A percentile compares a stretch with the other conserved stretches of the same genome.
phyloP scores from a whole-genome alignment of 2,329 filamentous ascomycete genomes.

The Pseudovirgaria hyperparasitica region DNA sequence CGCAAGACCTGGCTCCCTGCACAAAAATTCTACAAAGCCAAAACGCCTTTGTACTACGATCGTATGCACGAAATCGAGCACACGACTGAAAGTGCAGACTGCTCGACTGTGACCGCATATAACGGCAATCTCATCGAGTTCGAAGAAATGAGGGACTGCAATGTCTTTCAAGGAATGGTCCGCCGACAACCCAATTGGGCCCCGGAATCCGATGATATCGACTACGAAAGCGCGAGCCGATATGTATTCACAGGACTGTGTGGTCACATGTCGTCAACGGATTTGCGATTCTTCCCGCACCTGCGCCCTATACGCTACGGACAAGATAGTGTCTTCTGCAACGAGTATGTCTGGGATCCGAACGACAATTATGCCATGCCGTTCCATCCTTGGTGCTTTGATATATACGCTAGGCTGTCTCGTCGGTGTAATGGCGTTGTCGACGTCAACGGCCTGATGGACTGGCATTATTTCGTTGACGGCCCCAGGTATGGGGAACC shows the following conservation, averaged over 20 bases:
- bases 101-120: constrained; percentile 3
- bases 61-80: constrained; percentile 1
- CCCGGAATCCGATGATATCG: constrained; percentile 5
- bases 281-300: not conserved
- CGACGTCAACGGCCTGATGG: constrained; percentile 2
- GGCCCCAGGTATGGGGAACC: no score
- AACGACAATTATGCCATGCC: constrained; percentile 3
- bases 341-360: not conserved
- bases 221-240: constrained; percentile 4
- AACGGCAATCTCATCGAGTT: constrained; percentile 5
- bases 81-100: constrained; percentile 6
- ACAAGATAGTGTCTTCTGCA: constrained; percentile 2
- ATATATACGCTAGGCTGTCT: constrained; percentile 4
- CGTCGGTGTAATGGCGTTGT: constrained; percentile 1
- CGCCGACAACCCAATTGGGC: constrained; percentile 1
- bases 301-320: constrained; percentile 4
- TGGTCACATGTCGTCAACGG: constrained; percentile 5
- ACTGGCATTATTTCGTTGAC: constrained; percentile 4
- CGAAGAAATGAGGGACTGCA: constrained; percentile 7
- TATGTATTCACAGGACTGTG: constrained; percentile 4
- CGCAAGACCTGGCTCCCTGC: not conserved
- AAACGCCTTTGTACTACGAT: no score
- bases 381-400: constrained; percentile 6
- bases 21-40: not conserved
- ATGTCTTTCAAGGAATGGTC: constrained; percentile 5